phyloP scores from a whole-genome alignment of 1,284 basidiomycete genomes.

The Ceratobasidium sp. region DNA sequence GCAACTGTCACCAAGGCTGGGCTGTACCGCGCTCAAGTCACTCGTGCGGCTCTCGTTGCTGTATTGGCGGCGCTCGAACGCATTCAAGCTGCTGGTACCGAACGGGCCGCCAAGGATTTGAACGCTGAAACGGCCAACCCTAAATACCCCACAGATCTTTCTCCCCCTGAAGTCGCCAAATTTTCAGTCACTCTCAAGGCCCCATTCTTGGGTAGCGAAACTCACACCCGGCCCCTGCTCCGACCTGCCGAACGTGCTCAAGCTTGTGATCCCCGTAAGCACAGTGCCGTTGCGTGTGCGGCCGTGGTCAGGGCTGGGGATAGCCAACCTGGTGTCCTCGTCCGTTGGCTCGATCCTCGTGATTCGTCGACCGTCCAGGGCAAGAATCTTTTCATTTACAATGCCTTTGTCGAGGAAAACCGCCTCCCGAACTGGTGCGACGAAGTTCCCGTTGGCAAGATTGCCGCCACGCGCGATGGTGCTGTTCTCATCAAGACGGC shows the following conservation, averaged over 20 bases:
- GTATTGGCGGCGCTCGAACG: conserved; percentile 52
- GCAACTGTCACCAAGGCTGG: conserved; percentile 52
- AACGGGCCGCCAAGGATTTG: not conserved
- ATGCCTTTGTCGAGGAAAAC: conserved; percentile 50
- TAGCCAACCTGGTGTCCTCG: conserved; percentile 55
- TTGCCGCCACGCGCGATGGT: conserved; percentile 52
- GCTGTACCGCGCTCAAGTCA: conserved; percentile 54
- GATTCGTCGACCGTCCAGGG: conserved; percentile 41
- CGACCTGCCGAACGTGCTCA: conserved; percentile 50
- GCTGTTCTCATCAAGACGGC: conserved; percentile 54
- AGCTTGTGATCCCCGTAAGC: conserved; percentile 45
- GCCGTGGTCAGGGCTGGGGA: conserved; percentile 53
- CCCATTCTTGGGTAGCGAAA: conserved; percentile 51
- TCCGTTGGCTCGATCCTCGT: conserved; percentile 48
- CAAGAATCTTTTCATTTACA: conserved; percentile 53
- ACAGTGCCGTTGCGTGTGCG: conserved; percentile 51
- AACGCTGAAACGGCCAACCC: not conserved
- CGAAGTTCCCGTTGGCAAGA: conserved; percentile 48
- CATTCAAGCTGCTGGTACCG: conserved; percentile 44
- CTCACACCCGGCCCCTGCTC: conserved; percentile 52
- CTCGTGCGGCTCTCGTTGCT: conserved; percentile 50
- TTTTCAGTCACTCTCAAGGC: conserved; percentile 48
- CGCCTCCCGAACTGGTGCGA: conserved; percentile 45
- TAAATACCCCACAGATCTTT: conserved; percentile 6
- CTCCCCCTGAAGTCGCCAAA: conserved; percentile 10